phyloP scores from a whole-genome alignment of 148 eudicot species.

The Camellia sinensis region DNA sequence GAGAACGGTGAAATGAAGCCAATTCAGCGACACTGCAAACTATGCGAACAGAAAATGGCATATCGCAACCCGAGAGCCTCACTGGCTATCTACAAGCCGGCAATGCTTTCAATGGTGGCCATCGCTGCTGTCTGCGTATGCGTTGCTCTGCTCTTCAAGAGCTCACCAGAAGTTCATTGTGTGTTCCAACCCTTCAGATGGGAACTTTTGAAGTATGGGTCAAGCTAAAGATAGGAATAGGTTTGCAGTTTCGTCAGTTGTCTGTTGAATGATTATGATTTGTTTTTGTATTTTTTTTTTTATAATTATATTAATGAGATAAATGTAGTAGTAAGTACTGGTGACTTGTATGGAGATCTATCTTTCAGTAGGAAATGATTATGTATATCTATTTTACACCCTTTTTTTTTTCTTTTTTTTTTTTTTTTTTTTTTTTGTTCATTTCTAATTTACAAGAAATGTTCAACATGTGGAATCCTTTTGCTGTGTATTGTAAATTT shows the following conservation, averaged over 20 bases:
- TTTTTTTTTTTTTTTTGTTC: no score
- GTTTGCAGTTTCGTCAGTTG: neutral
- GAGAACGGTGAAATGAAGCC: conserved; percentile 28
- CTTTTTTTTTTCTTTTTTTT: no score
- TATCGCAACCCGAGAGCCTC: conserved; percentile 39
- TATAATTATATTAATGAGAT: neutral
- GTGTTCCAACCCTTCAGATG: conserved; percentile 72
- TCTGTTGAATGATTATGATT: neutral
- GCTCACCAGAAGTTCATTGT: conserved; percentile 66
- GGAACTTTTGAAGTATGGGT: conserved; percentile 71
- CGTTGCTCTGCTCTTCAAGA: conserved; percentile 80
- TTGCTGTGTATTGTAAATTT: no score
- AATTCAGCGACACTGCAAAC: conserved; percentile 37
- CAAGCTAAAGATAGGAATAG: conserved; percentile 28
- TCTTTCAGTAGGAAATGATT: neutral
- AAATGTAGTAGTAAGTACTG: neutral
- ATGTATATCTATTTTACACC: conserved; percentile 7
- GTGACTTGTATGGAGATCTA: conserved; percentile 12
- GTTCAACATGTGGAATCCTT: no score
- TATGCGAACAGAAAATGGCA: conserved; percentile 47
- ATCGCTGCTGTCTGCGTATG: conserved; percentile 94
- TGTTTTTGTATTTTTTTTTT: neutral
- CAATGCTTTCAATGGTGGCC: conserved; percentile 76
- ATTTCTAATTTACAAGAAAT: no score
- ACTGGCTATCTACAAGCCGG: conserved; percentile 52